Evolutionary conservation across 176 grass and related monocot species (phyloP), one percentile per base, ranked within the genome.

Genomic region (Lolium rigidum): DNA sequence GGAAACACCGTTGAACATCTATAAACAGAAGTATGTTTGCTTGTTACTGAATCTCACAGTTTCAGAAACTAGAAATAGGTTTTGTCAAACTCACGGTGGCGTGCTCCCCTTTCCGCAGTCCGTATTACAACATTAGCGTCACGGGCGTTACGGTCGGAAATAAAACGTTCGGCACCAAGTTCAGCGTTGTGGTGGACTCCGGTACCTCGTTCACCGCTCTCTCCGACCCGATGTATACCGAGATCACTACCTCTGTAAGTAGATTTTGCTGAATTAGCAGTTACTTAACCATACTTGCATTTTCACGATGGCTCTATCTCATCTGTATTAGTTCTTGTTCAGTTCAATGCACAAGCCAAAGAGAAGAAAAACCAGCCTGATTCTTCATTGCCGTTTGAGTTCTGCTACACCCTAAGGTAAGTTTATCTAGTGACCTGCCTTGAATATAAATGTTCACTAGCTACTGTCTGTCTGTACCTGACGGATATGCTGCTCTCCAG

Each of bases 161-260:
- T 87, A 84, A 79, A 86, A 85, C 83, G 0, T 80, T 81, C 5
- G 44, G 18, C 28, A 39, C 84, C 54, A 65, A 72, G 6, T 99
- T 99, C 57, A 79, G 74, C 73, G 88, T 70, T 51, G 69, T 99
- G 80, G 92, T 99, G 43, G 97, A 99, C 72, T 96, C 97, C 9
- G 94, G 97, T 67, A 99, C 97, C 57, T 96, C 94, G n/a, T 99
- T 93, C 85, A 89, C 97, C 13, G 71, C 85, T 75, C 82, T 99
- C 26, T 79, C 88, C 5, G 89, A 99, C 90, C 97, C 97, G 44
- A 90, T 94, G 88, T 94, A 99, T 31, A 87, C 90, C 1, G 60
- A 91, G 39, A 90, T 99, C 37, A 79, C 94, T 24, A 87, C 41
- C 22, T 91, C 83, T 7, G 97, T 99, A 91, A 89, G 97, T 87